Base-by-base conservation (phyloP, 371 early-diverging fungal species). In the Mortierella sp. region DNA sequence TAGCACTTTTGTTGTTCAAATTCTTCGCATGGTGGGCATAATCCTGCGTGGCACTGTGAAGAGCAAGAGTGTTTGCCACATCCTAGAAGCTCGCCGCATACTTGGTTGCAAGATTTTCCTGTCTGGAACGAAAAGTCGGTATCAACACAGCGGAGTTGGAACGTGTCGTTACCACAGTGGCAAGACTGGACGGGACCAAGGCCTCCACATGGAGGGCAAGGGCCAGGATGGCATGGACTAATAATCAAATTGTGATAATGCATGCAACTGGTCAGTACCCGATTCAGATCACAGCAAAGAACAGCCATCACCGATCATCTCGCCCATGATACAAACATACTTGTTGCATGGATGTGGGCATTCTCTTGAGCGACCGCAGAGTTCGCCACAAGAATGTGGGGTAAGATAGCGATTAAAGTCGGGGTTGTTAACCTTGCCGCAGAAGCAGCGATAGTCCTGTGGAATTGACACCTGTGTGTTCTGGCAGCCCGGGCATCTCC, bases 401-500 rank as follows among this genome's bases (percentile, higher is more conserved):
- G 93, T 93, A 45, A 88, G 77, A 71, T 92, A 94, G 55, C 92
- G 91, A 54, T 90, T 91, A 42, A 81, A 86, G 65, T 92, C 93
- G 0, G 97, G 97, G 75, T 95, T 92, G 50, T 90, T 88, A n/a
- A 89, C 88, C 77, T 97, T 97, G 38, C 96, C 95, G 89, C 99
- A 98, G 77, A 97, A 98, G 89, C 99, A 98, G 13, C 88, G 77
- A 75, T 97, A 96, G 47, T 94, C 92, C 48, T 89, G 80, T 0
- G 97, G 97, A 34, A 94, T 85, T 8, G 89, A 92, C 1, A 90
- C 90, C 48, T 91, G 91, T 31, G 88, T 91, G 76, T 93, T 90
- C 84, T 97, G 98, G 87, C 99, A 98, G 3, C 98, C 98, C 14
- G 99, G 99, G 84, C 99, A 98, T 70, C 98, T 91, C 98, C 98